Evolutionary conservation across 768 basidiomycete species (phyloP).

Genomic region (Royoungia palumana): DNA sequence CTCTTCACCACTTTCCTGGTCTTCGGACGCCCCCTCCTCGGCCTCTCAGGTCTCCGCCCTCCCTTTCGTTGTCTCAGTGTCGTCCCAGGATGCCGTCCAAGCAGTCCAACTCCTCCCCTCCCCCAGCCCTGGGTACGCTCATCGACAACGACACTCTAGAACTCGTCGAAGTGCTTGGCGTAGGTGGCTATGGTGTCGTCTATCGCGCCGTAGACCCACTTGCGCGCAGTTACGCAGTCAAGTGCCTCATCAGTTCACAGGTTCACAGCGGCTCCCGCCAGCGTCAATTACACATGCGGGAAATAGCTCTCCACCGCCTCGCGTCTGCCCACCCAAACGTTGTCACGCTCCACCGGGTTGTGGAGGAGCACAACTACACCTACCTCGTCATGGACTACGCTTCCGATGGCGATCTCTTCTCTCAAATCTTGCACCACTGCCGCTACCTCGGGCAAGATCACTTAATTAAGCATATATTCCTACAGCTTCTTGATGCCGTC

Average conservation of each 20-base stretch:
- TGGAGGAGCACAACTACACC: constrained; percentile 77
- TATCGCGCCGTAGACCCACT: constrained; percentile 75
- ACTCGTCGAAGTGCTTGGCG: constrained; percentile 83
- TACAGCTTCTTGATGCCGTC: constrained; percentile 91
- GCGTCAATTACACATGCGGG: constrained; percentile 78
- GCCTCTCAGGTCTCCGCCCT: constrained; percentile 22
- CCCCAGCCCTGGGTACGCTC: constrained; percentile 62
- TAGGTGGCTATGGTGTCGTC: constrained; percentile 94
- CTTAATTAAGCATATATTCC: constrained; percentile 85
- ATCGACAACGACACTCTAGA: constrained; percentile 83
- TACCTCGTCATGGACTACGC: constrained; percentile 96
- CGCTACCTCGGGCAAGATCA: constrained; percentile 81
- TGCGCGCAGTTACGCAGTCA: constrained; percentile 75
- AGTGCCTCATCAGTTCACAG: constrained; percentile 70
- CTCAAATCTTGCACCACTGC: constrained; percentile 73
- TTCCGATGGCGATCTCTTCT: constrained; percentile 86
- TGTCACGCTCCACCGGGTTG: constrained; percentile 83
- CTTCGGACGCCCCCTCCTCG: constrained; percentile 20
- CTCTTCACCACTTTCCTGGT: constrained; percentile 19
- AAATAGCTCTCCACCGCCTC: constrained; percentile 78
- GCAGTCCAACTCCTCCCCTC: constrained; percentile 42
- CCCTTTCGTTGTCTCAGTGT: constrained; percentile 15
- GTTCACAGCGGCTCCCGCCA: constrained; percentile 47
- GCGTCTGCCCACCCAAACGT: constrained; percentile 76
- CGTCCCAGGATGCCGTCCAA: constrained; percentile 30